Conservation (phyloP, 1,139 yeast genomes). For the Debaryomyces singareniensis region DNA sequence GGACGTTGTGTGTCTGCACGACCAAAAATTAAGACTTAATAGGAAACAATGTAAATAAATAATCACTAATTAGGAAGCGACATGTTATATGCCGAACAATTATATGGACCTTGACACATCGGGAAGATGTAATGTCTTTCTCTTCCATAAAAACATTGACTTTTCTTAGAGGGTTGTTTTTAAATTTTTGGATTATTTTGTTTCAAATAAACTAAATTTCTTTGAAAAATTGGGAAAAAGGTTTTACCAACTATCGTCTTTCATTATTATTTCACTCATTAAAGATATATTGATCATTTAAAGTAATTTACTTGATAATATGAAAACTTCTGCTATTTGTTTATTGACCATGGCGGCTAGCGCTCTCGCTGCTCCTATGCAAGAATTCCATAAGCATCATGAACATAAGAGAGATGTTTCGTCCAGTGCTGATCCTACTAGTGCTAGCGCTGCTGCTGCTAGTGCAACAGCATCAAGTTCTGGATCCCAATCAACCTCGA, state of each 20-base stretch:
- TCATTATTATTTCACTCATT: conserved; percentile 9
- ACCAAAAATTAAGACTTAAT: no score
- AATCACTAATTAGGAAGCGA: no score
- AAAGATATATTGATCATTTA: conserved; percentile 3
- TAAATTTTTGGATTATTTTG: no score
- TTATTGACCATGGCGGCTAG: conserved; percentile 17
- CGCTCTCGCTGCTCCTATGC: conserved; percentile 26
- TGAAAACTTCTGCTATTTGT: conserved; percentile 14
- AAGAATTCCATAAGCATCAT: conserved; percentile 23
- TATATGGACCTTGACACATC: no score
- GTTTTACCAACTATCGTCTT: conserved; percentile 17
- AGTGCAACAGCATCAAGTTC: conserved; percentile 22
- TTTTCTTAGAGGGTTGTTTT: no score
- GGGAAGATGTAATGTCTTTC: no score
- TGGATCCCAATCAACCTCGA: conserved; percentile 20
- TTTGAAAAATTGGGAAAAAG: background rate
- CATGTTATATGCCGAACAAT: no score
- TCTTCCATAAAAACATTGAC: no score
- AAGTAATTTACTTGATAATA: conserved; percentile 3
- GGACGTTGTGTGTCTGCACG: no score
- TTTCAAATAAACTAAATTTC: no score
- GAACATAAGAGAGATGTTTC: conserved; percentile 64
- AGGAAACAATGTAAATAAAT: no score
- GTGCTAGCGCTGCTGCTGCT: conserved; percentile 11
- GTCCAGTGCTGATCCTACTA: conserved; percentile 20